These are phyloP conservation scores for Hygrophoropsis aurantiaca DNA, from an alignment of 768 basidiomycete species.

Conservation along the genomic window DNA sequence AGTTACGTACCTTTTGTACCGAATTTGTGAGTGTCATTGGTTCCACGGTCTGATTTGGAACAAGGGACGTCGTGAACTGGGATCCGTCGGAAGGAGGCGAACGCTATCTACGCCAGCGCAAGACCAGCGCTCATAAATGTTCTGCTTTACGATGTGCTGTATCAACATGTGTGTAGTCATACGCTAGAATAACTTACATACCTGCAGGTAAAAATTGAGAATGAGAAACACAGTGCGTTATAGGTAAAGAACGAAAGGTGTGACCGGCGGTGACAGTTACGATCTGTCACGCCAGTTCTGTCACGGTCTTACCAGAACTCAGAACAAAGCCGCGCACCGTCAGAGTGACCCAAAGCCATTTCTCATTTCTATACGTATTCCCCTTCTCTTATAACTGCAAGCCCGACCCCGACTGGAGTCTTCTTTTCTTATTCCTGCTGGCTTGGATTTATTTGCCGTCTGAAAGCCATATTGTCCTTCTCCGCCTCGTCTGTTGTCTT, in stretches of 20 bases:
- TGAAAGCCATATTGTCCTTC: neutral
- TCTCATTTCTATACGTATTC: neutral
- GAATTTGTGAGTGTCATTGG: no score
- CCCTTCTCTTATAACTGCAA: neutral
- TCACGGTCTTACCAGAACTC: neutral
- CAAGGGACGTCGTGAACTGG: slow-evolving; percentile 8
- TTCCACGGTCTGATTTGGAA: slow-evolving; percentile 11
- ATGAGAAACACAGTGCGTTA: neutral
- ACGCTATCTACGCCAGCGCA: no score
- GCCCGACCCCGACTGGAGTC: neutral
- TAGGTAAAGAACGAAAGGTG: neutral
- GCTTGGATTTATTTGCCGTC: neutral
- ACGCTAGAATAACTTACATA: no score
- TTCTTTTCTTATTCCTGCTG: neutral
- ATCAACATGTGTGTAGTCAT: no score
- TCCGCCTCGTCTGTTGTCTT: neutral
- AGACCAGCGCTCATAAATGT: no score
- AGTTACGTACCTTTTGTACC: no score
- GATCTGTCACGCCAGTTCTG: no score
- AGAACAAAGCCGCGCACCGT: slow-evolving; percentile 1
- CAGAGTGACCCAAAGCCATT: neutral
- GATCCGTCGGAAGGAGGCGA: neutral
- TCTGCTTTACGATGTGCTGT: no score
- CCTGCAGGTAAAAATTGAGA: slow-evolving; percentile 15
- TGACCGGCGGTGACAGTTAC: slow-evolving; percentile 14